These are phyloP conservation scores for Platanthera guangdongensis DNA, from an alignment of 106 monocot species.

Conservation along the genomic window DNA sequence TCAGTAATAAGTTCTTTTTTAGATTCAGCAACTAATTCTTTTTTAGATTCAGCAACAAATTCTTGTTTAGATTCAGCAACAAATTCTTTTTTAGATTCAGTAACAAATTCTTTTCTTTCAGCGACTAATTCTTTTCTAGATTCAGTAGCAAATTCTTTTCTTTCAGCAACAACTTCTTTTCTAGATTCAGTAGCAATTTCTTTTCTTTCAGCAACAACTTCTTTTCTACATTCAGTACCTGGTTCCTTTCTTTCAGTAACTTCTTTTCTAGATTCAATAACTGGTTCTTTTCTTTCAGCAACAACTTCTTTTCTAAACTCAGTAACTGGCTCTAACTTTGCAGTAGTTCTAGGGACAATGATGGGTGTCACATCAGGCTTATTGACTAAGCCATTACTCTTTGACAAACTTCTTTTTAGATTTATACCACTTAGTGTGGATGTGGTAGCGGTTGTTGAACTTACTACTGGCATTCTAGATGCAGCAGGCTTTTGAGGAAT, in stretches of 20 bases:
- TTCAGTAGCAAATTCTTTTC: conserved; percentile 3
- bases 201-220: conserved; percentile 19
- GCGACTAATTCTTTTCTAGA: no score
- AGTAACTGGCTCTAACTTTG: conserved; percentile 30
- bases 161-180: conserved; percentile 38
- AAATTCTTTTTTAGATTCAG: no score
- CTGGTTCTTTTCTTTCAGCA: conserved; percentile 16
- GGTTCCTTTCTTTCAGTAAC: background rate
- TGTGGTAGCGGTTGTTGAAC: conserved; percentile 16
- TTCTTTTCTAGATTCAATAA: background rate
- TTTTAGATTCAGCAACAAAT: background rate
- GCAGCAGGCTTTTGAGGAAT: conserved; percentile 59
- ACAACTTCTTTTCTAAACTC: conserved; percentile 46
- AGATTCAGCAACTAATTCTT: no score
- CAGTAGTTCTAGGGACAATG: conserved; percentile 57
- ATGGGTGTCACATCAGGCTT: conserved; percentile 56
- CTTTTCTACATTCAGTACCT: no score
- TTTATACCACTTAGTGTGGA: conserved; percentile 11
- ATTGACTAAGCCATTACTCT: conserved; percentile 32
- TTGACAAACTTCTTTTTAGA: conserved; percentile 61
- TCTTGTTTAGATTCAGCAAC: no score
- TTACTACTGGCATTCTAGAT: conserved; percentile 30
- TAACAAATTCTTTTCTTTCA: background rate
- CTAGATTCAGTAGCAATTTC: conserved; percentile 27
- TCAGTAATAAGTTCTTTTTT: background rate